These are phyloP conservation scores for Terfezia claveryi DNA, from an alignment of 495 filamentous ascomycete species.

Conservation along the genomic window DNA sequence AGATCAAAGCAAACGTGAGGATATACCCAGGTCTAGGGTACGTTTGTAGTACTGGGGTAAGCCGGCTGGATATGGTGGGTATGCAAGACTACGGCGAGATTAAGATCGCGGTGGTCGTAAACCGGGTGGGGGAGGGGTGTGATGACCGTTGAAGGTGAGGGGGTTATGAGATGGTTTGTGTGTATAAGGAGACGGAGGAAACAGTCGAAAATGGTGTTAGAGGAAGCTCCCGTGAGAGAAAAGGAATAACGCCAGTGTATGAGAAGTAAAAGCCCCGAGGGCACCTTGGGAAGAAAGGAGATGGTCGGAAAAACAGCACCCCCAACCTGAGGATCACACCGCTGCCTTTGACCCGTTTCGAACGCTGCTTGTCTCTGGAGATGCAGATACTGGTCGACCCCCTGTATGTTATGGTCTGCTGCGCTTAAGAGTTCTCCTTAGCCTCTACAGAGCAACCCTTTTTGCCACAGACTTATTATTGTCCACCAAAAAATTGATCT, in stretches of 20 bases:
- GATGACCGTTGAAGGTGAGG: neutral
- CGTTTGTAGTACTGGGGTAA: too few relatives aligned
- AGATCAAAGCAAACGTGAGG: too few relatives aligned
- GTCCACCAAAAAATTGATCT: too few relatives aligned
- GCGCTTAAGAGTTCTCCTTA: neutral
- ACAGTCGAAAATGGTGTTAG: neutral
- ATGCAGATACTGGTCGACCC: neutral
- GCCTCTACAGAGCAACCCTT: too few relatives aligned
- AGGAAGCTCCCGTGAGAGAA: neutral
- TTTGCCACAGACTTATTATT: too few relatives aligned
- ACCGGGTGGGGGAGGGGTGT: neutral
- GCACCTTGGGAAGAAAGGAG: neutral
- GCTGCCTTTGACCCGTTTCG: neutral
- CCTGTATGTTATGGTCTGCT: neutral
- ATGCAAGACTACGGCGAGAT: neutral
- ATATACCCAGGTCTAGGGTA: too few relatives aligned
- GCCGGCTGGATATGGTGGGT: neutral
- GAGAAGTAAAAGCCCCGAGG: neutral
- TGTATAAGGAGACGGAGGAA: neutral
- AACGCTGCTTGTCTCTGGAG: neutral
- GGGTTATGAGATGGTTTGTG: neutral
- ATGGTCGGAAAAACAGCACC: neutral
- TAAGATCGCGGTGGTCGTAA: neutral
- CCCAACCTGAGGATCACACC: neutral
- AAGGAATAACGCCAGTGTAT: neutral